These are phyloP conservation scores for Nymphaea colorata DNA, from an alignment of 164 flowering plant species.

Conservation along the genomic window DNA sequence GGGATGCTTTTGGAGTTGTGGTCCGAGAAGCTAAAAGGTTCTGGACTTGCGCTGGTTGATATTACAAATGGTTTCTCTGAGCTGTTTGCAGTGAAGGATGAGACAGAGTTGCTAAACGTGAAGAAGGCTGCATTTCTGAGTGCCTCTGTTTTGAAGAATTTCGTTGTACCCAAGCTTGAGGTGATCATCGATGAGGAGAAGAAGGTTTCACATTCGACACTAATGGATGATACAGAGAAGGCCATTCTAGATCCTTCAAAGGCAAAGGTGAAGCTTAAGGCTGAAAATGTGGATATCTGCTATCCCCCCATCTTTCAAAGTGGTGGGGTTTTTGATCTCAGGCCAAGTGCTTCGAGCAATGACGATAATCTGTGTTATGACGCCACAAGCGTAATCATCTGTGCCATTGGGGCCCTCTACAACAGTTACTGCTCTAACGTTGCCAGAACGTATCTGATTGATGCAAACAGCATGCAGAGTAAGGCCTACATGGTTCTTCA, in stretches of 20 bases:
- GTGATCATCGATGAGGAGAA: slow-evolving; percentile 73
- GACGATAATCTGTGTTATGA: slow-evolving; percentile 58
- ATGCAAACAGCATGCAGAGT: slow-evolving; percentile 49
- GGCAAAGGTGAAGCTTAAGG: slow-evolving; percentile 53
- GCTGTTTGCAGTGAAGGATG: slow-evolving; percentile 61
- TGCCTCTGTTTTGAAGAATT: slow-evolving; percentile 46
- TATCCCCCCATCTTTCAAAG: slow-evolving; percentile 90
- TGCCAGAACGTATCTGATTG: slow-evolving; percentile 60
- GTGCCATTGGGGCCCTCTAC: slow-evolving; percentile 64
- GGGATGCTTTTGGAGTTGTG: slow-evolving; percentile 65
- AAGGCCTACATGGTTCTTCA: slow-evolving; percentile 76
- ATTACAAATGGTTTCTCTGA: slow-evolving; percentile 57
- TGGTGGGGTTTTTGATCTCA: slow-evolving; percentile 70
- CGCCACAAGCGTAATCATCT: slow-evolving; percentile 60
- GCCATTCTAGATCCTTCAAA: slow-evolving; percentile 48
- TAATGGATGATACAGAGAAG: slow-evolving; percentile 74
- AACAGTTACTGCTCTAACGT: slow-evolving; percentile 75
- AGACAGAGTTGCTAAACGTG: slow-evolving; percentile 38
- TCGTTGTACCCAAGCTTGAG: slow-evolving; percentile 76
- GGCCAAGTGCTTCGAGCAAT: slow-evolving; percentile 70
- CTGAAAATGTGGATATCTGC: slow-evolving; percentile 74
- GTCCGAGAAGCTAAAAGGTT: slow-evolving; percentile 41
- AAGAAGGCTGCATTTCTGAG: slow-evolving; percentile 63
- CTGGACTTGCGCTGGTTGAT: slow-evolving; percentile 35
- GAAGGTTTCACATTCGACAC: slow-evolving; percentile 51